Evolutionary conservation across 345 rosid genomes (phyloP), one percentile per base, ranked within the genome.

Genomic region (Litchi chinensis): DNA sequence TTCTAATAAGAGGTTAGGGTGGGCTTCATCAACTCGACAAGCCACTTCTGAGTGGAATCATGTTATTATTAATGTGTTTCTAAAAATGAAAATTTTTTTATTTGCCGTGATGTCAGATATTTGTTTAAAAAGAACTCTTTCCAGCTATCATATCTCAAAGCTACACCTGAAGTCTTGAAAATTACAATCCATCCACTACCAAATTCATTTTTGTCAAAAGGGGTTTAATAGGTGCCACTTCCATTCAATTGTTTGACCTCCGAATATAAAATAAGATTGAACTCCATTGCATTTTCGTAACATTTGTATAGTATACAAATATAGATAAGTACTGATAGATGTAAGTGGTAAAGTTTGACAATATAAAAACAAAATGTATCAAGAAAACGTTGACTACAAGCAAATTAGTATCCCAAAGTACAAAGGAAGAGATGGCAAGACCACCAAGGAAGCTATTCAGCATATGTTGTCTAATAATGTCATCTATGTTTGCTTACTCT

Each of bases 401-500:
- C 24, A 32, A 46, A 43, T 69, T 44, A 9, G 32, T 2, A 46
- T 0, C 18, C 54, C 66, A 56, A 56, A 66, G 70, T 48, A 65
- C 39, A 2, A 24, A 73, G 75, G 76, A 46, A 26, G 43, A 65
- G 70, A 88, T 86, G 90, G 87, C 79, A n/a, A 82, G 80, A 10
- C 80, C 77, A 11, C 68, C 80, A 65, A 83, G 77, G 40, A 89
- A 78, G 60, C 75, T 79, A 7, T 84, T 75, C 79, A 76, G 71
- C 44, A 59, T 66, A 19, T 90, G 85, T 40, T 92, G 93, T 64
- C 79, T 92, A 16, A 79, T 91, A 52, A 90, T 91, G 97, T 87
- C 94, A 24, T 64, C 84, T 54, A 82, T 94, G 81, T 96, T 91
- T 80, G 95, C 90, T 75, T 91, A 81, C 78, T 91, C 99, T 62